These are phyloP conservation scores for Globisporangium iwayamae DNA, from an alignment of 352 stramenopile species.

Conservation along the genomic window DNA sequence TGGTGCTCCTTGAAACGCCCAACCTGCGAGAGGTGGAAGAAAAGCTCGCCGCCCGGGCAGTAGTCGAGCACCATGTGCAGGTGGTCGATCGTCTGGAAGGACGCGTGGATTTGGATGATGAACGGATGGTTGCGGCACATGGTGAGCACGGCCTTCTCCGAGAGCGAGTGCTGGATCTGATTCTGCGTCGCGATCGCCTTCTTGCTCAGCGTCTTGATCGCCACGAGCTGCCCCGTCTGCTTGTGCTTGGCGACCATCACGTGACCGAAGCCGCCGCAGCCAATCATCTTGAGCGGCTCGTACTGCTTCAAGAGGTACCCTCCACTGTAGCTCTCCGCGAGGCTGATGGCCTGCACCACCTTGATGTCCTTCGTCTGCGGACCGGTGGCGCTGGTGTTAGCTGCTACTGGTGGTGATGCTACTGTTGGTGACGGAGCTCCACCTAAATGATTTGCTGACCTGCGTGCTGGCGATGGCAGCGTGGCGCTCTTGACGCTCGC, in stretches of 20 bases:
- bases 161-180: constrained; percentile 82
- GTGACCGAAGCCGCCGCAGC: constrained; percentile 83
- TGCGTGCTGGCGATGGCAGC: not conserved
- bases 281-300: constrained; percentile 77
- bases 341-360: constrained; percentile 64
- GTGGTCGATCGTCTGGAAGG: constrained; percentile 85
- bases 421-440: not conserved
- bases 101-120: constrained; percentile 87
- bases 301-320: constrained; percentile 75
- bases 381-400: not conserved
- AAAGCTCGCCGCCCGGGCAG: constrained; percentile 74
- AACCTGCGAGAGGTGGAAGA: constrained; percentile 80
- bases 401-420: not conserved
- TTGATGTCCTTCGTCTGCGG: constrained; percentile 36
- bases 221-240: constrained; percentile 49
- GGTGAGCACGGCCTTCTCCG: constrained; percentile 84
- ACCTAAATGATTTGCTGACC: constrained; percentile 2
- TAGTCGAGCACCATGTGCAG: constrained; percentile 75
- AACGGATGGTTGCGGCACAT: constrained; percentile 89
- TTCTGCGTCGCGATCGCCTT: constrained; percentile 72
- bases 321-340: constrained; percentile 80
- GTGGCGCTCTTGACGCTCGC: constrained; percentile 1
- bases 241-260: constrained; percentile 75
- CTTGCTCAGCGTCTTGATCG: constrained; percentile 85
- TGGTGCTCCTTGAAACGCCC: constrained; percentile 76